These are phyloP conservation scores for Hemisphaericaspora nanyangensis DNA, from an alignment of 805 yeast species.

Conservation along the genomic window DNA sequence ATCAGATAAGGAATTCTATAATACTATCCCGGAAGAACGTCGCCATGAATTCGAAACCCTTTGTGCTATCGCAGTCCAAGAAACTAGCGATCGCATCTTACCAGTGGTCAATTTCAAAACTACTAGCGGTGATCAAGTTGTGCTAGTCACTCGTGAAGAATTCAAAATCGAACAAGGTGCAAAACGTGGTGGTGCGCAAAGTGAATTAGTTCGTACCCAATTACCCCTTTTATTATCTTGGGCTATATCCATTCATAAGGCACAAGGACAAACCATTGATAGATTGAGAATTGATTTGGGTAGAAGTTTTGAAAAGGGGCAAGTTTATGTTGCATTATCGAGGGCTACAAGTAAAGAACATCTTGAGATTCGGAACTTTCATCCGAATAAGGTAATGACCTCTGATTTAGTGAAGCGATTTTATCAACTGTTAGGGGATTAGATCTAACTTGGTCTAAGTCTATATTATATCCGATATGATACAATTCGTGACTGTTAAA, in stretches of 20 bases:
- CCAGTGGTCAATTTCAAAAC: slow-evolving; percentile 49
- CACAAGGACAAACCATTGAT: slow-evolving; percentile 80
- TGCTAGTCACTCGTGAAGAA: slow-evolving; percentile 34
- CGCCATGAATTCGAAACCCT: slow-evolving; percentile 17
- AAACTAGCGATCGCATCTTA: slow-evolving; percentile 15
- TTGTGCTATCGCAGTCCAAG: slow-evolving; percentile 20
- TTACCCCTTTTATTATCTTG: slow-evolving; percentile 71
- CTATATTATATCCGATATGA: too few relatives aligned
- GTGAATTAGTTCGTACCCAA: slow-evolving; percentile 47
- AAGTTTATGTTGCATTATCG: slow-evolving; percentile 77
- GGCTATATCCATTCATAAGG: slow-evolving; percentile 82
- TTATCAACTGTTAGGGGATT: slow-evolving; percentile 18
- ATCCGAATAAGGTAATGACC: slow-evolving; percentile 47
- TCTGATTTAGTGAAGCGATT: slow-evolving; percentile 32
- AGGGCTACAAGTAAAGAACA: slow-evolving; percentile 68
- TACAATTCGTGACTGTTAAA: too few relatives aligned
- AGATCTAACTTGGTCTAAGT: too few relatives aligned
- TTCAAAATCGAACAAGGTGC: slow-evolving; percentile 17
- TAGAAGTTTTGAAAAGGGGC: slow-evolving; percentile 74
- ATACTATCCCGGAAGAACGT: slow-evolving; percentile 24
- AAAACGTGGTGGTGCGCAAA: slow-evolving; percentile 7
- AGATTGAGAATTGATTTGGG: slow-evolving; percentile 66
- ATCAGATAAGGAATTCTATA: slow-evolving; percentile 13
- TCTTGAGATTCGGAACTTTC: slow-evolving; percentile 64
- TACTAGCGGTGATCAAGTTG: slow-evolving; percentile 24